Base-by-base conservation (phyloP, 345 rosid species). In the Euclidium syriacum region DNA sequence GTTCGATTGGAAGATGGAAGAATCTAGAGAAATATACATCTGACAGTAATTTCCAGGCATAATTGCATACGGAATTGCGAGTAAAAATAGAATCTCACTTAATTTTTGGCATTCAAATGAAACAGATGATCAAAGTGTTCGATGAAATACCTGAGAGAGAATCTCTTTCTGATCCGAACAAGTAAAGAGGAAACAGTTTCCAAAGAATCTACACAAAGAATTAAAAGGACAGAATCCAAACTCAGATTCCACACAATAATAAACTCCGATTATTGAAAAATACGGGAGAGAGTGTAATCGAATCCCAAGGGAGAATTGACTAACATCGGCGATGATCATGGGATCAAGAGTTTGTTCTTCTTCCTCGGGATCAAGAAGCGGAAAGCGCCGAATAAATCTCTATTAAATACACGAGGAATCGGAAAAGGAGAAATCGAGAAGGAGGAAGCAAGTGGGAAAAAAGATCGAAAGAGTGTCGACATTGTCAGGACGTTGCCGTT, bases 81-180 rank as follows among this genome's bases (percentile, higher is more conserved):
- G 17, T 39, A 1, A 12, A 43, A 29, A 59, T n/a, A 42, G 58
- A 49, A 18, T 19, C 10, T 35, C 7, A 27, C 4, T 39, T 12
- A 38, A 38, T 1, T 10, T 3, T 2, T 12, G 1, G 12, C 3
- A 15, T n/a, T 15, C 16, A 39, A 3, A 39, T 5, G 14, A 39
- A 39, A 11, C 43, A 17, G 14, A n/a, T n/a, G 1, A 11, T 39
- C 8, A 29, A 40, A 5, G 53, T 27, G 53, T 47, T 36, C n/a
- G 49, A 36, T 34, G 60, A 62, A 49, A 61, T 73, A 80, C 85
- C 88, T 18, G 83, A 67, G 52, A 78, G 60, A 41, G 83, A 9
- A 42, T 75, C 69, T 41, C 18, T 71, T 32, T 10, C 29, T 63
- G 82, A 69, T 78, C 73, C 35, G 41, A 75, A 69, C 20, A 52